Conservation (phyloP, 306 rosid genomes). For the Parietaria judaica region DNA sequence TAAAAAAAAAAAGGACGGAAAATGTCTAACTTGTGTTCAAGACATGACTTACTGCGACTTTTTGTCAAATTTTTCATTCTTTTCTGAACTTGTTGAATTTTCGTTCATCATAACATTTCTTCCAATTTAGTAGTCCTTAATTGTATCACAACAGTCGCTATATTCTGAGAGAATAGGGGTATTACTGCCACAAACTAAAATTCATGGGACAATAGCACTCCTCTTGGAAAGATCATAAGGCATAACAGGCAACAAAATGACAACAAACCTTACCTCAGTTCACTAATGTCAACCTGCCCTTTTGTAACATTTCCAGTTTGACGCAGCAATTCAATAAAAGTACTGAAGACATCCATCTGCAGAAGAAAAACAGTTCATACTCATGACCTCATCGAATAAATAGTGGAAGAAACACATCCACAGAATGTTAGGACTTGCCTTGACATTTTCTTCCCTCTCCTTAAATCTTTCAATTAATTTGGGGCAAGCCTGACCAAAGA, state of each 20-base stretch:
- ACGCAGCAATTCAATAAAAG: conserved; percentile 90
- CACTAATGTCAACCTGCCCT: conserved; percentile 75
- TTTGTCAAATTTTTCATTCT: too few relatives aligned
- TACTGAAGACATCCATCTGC: conserved; percentile 96
- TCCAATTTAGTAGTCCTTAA: too few relatives aligned
- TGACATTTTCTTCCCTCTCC: conserved; percentile 98
- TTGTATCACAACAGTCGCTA: too few relatives aligned
- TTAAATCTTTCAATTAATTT: conserved; percentile 92
- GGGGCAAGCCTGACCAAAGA: conserved; percentile 77
- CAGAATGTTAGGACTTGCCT: conserved; percentile 39
- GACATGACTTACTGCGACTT: too few relatives aligned
- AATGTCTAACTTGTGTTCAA: too few relatives aligned
- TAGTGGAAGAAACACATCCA: conserved; percentile 8
- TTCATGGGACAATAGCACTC: too few relatives aligned
- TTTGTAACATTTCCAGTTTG: conserved; percentile 98
- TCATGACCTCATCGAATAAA: conserved; percentile 24
- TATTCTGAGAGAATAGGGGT: too few relatives aligned
- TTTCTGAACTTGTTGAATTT: too few relatives aligned
- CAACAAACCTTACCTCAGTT: conserved; percentile 58
- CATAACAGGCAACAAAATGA: conserved; percentile 10
- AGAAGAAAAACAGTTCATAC: conserved; percentile 22
- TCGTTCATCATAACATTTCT: too few relatives aligned
- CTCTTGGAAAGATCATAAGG: too few relatives aligned
- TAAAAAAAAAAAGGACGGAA: too few relatives aligned
- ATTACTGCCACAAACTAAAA: too few relatives aligned